Conservation (phyloP, 371 early-diverging fungal species). For the Chytridiales sp. region DNA sequence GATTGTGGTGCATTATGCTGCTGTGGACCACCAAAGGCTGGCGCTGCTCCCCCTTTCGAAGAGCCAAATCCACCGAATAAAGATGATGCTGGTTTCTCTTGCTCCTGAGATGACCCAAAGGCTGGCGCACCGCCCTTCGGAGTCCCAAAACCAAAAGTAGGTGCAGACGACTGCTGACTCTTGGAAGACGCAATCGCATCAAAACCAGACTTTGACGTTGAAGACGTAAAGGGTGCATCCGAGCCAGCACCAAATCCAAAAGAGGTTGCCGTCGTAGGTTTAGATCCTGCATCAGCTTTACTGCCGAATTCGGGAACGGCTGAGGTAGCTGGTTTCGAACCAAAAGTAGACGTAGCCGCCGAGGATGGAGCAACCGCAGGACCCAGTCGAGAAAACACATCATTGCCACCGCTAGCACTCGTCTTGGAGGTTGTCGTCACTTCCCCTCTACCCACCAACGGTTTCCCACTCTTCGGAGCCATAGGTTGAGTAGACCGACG, state of each 20-base stretch:
- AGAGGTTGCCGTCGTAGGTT: neutral
- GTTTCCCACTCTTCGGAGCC: neutral
- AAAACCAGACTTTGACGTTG: too few species aligned
- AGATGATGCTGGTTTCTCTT: too few species aligned
- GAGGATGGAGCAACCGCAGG: slow-evolving; percentile 2
- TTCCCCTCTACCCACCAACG: neutral
- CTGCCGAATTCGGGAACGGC: neutral
- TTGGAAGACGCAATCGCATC: too few species aligned
- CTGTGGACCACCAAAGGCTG: too few species aligned
- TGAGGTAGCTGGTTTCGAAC: neutral
- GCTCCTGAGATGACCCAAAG: too few species aligned
- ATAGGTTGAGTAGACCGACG: neutral
- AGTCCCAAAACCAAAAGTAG: too few species aligned
- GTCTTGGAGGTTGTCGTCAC: neutral
- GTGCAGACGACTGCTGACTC: too few species aligned
- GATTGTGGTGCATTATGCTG: too few species aligned
- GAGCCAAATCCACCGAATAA: too few species aligned
- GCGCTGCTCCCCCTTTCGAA: too few species aligned
- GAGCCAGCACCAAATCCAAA: slow-evolving; percentile 1
- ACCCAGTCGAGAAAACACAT: neutral
- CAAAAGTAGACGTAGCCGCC: neutral
- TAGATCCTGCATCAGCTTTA: neutral
- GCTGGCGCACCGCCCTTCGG: too few species aligned
- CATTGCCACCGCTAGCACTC: neutral
- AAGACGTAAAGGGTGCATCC: neutral